These are phyloP conservation scores for Pichia phayaonensis DNA, from an alignment of 805 yeast genomes.

Conservation along the genomic window DNA sequence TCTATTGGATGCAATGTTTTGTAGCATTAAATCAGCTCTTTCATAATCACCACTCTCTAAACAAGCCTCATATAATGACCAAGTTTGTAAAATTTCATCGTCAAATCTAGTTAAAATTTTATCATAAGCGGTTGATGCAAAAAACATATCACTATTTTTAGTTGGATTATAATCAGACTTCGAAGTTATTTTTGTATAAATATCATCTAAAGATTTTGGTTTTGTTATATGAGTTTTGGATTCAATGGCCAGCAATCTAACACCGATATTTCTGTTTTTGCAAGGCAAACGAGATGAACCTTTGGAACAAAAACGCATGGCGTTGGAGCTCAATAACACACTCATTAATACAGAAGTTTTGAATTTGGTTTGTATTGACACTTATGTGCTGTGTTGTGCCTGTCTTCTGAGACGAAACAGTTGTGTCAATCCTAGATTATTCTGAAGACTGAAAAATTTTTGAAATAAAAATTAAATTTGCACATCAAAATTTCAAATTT, in stretches of 20 bases:
- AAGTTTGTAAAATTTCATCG: constrained; percentile 27
- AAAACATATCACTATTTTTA: constrained; percentile 8
- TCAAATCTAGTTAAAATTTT: constrained; percentile 23
- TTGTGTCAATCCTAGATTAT: background rate
- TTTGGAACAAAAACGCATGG: constrained; percentile 3
- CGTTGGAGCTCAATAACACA: constrained; percentile 7
- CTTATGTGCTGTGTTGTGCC: background rate
- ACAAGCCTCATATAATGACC: constrained; percentile 76
- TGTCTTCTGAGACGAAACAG: background rate
- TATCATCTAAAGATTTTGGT: constrained; percentile 16
- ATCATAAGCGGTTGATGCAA: constrained; percentile 21
- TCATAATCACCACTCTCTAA: constrained; percentile 54
- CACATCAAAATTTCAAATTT: background rate
- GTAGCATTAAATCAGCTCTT: constrained; percentile 63
- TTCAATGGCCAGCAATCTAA: constrained; percentile 11
- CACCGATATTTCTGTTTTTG: background rate
- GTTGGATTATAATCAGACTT: background rate
- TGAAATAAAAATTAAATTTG: background rate
- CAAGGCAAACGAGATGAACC: background rate
- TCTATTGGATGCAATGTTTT: constrained; percentile 39
- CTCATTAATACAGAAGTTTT: constrained; percentile 3
- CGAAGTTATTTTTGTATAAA: constrained; percentile 10
- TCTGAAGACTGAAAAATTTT: background rate
- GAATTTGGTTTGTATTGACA: background rate
- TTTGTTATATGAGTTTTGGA: constrained; percentile 5